These are phyloP conservation scores for Macrolepiota fuliginosa DNA, from an alignment of 768 basidiomycete species.

Conservation along the genomic window DNA sequence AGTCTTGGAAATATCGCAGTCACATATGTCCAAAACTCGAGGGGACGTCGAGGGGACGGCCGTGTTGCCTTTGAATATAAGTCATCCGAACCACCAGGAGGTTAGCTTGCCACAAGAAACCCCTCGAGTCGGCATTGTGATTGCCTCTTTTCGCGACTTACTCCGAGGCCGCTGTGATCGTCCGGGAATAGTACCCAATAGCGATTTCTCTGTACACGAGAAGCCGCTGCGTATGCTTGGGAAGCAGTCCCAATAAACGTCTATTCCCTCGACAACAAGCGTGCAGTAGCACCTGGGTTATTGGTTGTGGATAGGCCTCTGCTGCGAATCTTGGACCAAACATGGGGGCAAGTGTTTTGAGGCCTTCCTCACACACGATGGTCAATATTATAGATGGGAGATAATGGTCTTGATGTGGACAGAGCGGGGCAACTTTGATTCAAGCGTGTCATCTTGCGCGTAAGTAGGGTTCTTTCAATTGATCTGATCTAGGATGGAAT, in stretches of 20 bases:
- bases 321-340: neutral
- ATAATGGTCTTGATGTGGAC: neutral
- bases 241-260: neutral
- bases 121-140: neutral
- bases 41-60: no score
- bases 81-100: neutral
- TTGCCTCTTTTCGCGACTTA: neutral
- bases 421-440: neutral
- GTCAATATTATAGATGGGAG: neutral
- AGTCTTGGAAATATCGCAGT: neutral
- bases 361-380: neutral
- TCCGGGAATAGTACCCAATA: neutral
- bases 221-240: neutral
- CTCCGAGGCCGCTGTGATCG: neutral
- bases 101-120: neutral
- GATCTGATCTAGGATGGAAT: constrained; percentile 13
- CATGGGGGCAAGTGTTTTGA: neutral
- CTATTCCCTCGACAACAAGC: neutral
- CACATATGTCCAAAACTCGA: no score
- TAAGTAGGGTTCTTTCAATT: neutral
- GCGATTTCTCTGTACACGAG: neutral
- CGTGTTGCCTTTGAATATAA: neutral
- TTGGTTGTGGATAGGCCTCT: neutral
- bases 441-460: neutral
- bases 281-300: neutral